Evolutionary conservation across 2,329 filamentous ascomycete genomes (phyloP), one percentile per base, ranked within the genome.

Genomic region (Colletotrichum plurivorum): DNA sequence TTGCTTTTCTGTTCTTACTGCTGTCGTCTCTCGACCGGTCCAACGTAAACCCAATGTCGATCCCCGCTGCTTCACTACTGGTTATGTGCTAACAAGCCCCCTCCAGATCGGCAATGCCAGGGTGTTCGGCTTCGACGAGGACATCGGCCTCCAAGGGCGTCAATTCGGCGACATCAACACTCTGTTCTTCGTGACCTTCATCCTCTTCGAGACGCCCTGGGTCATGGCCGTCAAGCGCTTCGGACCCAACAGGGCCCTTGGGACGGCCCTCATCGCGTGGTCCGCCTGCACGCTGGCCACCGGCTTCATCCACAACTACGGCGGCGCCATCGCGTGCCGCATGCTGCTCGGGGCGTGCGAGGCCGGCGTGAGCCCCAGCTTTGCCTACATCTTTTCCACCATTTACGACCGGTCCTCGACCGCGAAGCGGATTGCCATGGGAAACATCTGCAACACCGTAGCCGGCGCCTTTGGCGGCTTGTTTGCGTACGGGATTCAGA

Each of bases 281-380:
- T 75, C 78, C 56, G 48, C 74, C 45, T 72, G 73, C 9, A 80
- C 77, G 1, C 66, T 79, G 3, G 76, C 75, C 1, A 80, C 77
- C 3, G 78, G 76, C 2, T 76, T 80, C 45, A 73, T 77, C 0
- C 69, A 72, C 1, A 76, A 63, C 13, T 80, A 78, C 13, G 67
- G 67, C 0, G 70, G 75, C 4, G 69, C 76, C 4, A 65, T 80
- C 12, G 76, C 72, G 0, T 72, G 71, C 2, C 74, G 78, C 13
- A 76, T 80, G 1, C 73, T 81, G 0, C 60, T 81, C 0, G 79
- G 79, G 1, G 70, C 78, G n/a, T 78, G 77, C 1, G 80, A 81
- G 39, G 77, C 79, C 7, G 79, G 79, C 0, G 61, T 81, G 0
- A 76, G 78, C 1, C 79, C 78, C 0, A 75, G 75, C 2, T 73